A percentile compares a stretch with the other conserved stretches of the same genome.
Evolutionary conservation across 1,284 basidiomycete species (phyloP).

Genomic region (Cutaneotrichosporon dermatis): DNA sequence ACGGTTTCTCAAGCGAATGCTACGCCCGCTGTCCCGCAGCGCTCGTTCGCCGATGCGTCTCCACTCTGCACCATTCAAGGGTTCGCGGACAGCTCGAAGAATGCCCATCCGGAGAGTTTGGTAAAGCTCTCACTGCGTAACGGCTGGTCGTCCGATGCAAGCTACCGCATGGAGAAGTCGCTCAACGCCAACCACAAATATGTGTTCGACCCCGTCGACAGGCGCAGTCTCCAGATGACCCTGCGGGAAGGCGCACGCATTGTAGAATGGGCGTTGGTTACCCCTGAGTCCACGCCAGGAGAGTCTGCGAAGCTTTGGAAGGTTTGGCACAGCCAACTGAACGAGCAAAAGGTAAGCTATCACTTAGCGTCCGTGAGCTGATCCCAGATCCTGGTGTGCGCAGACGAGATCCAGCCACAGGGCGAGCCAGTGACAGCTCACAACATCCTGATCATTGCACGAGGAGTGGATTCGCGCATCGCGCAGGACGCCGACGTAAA

Average conservation of each 20-base stretch:
- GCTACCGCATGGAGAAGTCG: background rate
- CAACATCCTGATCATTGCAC: slow-evolving; percentile 21
- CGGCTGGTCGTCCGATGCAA: background rate
- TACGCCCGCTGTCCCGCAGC: background rate
- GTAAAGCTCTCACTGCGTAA: background rate
- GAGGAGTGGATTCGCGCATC: background rate
- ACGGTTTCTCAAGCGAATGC: background rate
- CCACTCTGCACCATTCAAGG: background rate
- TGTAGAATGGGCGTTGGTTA: slow-evolving; percentile 19
- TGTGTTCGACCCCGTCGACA: background rate
- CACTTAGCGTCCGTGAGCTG: background rate
- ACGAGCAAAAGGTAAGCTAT: slow-evolving; percentile 2
- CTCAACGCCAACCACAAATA: background rate
- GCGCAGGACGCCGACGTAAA: slow-evolving; percentile 1
- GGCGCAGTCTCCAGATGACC: slow-evolving; percentile 4
- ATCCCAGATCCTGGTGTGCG: slow-evolving; percentile 17
- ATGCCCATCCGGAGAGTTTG: background rate
- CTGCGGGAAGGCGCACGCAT: slow-evolving; percentile 15
- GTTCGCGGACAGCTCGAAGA: background rate
- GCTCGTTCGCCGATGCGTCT: background rate
- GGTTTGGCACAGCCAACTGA: background rate
- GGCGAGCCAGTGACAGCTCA: slow-evolving; percentile 10
- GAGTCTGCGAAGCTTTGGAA: background rate
- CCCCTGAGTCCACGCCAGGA: background rate
- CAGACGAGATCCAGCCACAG: slow-evolving; percentile 13